A percentile compares a stretch with the other conserved stretches of the same genome.
These are phyloP conservation scores for Blastobotrys americana DNA, from an alignment of 805 yeast genomes.

Conservation along the genomic window DNA sequence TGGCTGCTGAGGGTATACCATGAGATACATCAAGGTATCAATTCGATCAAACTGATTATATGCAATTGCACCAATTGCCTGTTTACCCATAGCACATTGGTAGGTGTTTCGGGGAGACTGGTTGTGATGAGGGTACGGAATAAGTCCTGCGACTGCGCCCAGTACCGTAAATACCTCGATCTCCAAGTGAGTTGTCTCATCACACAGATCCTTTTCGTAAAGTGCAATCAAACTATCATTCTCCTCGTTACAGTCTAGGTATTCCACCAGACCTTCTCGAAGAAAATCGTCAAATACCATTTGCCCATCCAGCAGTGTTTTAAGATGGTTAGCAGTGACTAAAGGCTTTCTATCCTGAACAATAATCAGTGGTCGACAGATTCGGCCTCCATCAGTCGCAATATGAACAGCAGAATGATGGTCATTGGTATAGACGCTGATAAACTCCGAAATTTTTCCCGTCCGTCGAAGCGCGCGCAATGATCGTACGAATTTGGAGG, in stretches of 20 bases:
- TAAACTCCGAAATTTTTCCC: constrained; percentile 81
- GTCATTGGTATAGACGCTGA: constrained; percentile 80
- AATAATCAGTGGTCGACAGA: constrained; percentile 92
- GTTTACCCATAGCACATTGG: constrained; percentile 97
- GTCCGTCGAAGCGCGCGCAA: constrained; percentile 78
- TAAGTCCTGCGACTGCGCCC: constrained; percentile 89
- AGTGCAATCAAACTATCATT: constrained; percentile 90
- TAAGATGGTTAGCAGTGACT: constrained; percentile 67
- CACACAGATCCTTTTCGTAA: constrained; percentile 60
- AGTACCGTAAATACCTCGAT: constrained; percentile 90
- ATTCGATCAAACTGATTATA: constrained; percentile 94
- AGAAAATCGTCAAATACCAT: constrained; percentile 90
- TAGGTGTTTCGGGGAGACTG: constrained; percentile 90
- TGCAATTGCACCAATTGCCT: constrained; percentile 99
- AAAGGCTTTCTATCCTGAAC: constrained; percentile 64
- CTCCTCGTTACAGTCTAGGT: constrained; percentile 94
- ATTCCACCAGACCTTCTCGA: constrained; percentile 80
- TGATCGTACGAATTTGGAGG: constrained; percentile 67
- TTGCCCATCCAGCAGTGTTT: constrained; percentile 53
- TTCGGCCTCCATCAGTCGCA: constrained; percentile 98
- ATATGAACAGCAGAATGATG: constrained; percentile 93
- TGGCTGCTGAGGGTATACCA: constrained; percentile 99
- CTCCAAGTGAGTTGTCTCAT: constrained; percentile 76
- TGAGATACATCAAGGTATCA: constrained; percentile 83
- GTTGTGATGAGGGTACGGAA: constrained; percentile 89